Evolutionary conservation across 495 filamentous ascomycete genomes (phyloP), one percentile per base, ranked within the genome.

Genomic region (Penicillium simplicissimum): DNA sequence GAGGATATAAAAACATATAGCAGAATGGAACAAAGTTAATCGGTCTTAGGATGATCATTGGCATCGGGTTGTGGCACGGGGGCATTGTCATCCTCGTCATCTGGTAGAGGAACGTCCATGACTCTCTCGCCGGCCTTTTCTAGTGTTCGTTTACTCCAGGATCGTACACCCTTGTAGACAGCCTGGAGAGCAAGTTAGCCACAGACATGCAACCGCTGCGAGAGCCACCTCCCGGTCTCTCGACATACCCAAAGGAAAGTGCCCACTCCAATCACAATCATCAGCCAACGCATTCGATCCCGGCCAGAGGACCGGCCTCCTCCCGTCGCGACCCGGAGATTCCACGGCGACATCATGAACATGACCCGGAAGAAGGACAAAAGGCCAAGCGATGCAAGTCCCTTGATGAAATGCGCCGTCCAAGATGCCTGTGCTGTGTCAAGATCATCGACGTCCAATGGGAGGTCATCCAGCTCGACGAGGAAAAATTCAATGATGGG

Each of bases 401-500:
- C 95, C 71, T 96, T 97, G 40, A 93, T 11, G 66, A 97, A 93
- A 68, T 98, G 95, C 57, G 88, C 86, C 5, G 78, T 63, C 93
- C 93, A 97, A 6, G 79, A 79, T 3, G 75, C 68, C 37, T 76
- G 68, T 55, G 77, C 69, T 28, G 68, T 61, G 49, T 76, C 66
- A 62, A 70, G 63, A 31, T 66, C 58, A 17, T 60, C 53, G n/a
- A 60, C 23, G 9, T 64, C 62, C 23, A 53, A n/a, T 31, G 71
- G 72, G 21, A 86, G 66, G 19, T 81, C 81, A 31, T 79, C 79
- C 56, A 87, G 74, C 0, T 91, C 91, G 69, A 96, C 92, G 15
- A 94, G 72, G 78, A 92, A 96, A 19, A 96, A 77, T 61, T 90
- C 89, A 70, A 98, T 90, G 65, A 98, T 91, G 11, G 93, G 93